Conservation (phyloP, 1,284 basidiomycete species). For the Phylloboletellus chloephorus region DNA sequence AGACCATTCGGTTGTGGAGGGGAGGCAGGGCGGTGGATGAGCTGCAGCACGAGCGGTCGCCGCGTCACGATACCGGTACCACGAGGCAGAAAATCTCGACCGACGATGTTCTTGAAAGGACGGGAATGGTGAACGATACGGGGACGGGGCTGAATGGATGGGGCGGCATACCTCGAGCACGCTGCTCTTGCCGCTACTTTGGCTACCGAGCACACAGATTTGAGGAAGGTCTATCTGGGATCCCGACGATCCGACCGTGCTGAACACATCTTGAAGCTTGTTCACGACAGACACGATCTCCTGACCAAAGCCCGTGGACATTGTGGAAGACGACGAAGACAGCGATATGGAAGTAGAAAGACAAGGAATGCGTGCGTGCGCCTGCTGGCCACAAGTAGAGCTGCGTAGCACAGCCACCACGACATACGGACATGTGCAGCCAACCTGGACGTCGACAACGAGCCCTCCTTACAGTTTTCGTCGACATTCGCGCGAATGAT, state of each 20-base stretch:
- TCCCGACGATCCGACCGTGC: slow-evolving; percentile 70
- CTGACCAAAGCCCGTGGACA: slow-evolving; percentile 64
- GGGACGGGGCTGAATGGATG: slow-evolving; percentile 5
- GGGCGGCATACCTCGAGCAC: slow-evolving; percentile 63
- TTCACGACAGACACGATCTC: slow-evolving; percentile 77
- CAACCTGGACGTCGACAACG: too few relatives aligned
- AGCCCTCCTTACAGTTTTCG: too few relatives aligned
- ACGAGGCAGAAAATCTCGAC: slow-evolving; percentile 94
- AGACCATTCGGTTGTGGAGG: slow-evolving; percentile 45
- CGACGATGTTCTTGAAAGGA: slow-evolving; percentile 82
- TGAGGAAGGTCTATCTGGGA: slow-evolving; percentile 79
- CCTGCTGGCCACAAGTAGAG: slow-evolving; percentile 21
- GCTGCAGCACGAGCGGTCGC: slow-evolving; percentile 90
- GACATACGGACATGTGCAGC: too few relatives aligned
- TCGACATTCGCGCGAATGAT: not conserved
- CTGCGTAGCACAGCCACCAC: slow-evolving; percentile 26
- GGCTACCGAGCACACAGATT: slow-evolving; percentile 81
- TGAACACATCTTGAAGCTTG: slow-evolving; percentile 83
- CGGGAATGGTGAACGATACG: slow-evolving; percentile 2
- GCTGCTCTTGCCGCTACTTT: slow-evolving; percentile 85
- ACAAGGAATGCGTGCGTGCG: slow-evolving; percentile 11
- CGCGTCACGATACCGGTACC: slow-evolving; percentile 97
- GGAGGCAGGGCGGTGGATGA: slow-evolving; percentile 76
- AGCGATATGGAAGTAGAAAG: slow-evolving; percentile 16
- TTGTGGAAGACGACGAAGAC: slow-evolving; percentile 27